A percentile compares a stretch with the other conserved stretches of the same genome.
These are phyloP conservation scores for Vanrija sp. DNA, from an alignment of 1,284 basidiomycete genomes.

Conservation along the genomic window DNA sequence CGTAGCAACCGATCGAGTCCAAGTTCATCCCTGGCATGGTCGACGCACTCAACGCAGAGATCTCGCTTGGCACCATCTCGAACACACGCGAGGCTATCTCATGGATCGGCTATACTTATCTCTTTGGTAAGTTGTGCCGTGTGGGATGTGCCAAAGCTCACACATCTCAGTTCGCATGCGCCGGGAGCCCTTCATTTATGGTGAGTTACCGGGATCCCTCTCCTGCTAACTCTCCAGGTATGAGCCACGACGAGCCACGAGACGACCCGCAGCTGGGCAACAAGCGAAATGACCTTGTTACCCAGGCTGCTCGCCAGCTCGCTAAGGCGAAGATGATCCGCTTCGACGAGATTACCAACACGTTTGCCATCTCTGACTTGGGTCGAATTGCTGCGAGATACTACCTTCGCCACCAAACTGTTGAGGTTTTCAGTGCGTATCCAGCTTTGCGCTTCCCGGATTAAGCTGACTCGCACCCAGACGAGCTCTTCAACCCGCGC, in stretches of 20 bases:
- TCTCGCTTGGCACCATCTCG: conserved; percentile 89
- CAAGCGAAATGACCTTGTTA: conserved; percentile 71
- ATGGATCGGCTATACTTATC: conserved; percentile 97
- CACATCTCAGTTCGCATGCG: conserved; percentile 72
- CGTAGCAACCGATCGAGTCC: conserved; percentile 90
- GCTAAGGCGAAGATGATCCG: conserved; percentile 79
- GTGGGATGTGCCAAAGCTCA: conserved; percentile 14
- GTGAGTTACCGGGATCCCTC: conserved; percentile 50
- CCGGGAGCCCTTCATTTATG: conserved; percentile 87
- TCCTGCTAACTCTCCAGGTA: conserved; percentile 55
- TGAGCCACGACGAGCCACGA: conserved; percentile 65
- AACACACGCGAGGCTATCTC: conserved; percentile 82
- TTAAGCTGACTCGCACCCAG: conserved; percentile 19
- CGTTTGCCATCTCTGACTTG: conserved; percentile 75
- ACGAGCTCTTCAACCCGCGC: conserved; percentile 68
- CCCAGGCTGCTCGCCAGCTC: conserved; percentile 66
- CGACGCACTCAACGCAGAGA: conserved; percentile 93
- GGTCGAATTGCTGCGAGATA: conserved; percentile 96
- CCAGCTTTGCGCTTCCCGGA: neutral
- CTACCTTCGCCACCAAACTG: conserved; percentile 82
- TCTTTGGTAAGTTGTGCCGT: conserved; percentile 54
- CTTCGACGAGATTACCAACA: conserved; percentile 62
- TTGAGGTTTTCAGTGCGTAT: conserved; percentile 72
- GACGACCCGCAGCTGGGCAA: conserved; percentile 76
- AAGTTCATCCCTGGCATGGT: conserved; percentile 86